phyloP scores from a whole-genome alignment of 805 yeast species.

The Priceomyces melissophilus region DNA sequence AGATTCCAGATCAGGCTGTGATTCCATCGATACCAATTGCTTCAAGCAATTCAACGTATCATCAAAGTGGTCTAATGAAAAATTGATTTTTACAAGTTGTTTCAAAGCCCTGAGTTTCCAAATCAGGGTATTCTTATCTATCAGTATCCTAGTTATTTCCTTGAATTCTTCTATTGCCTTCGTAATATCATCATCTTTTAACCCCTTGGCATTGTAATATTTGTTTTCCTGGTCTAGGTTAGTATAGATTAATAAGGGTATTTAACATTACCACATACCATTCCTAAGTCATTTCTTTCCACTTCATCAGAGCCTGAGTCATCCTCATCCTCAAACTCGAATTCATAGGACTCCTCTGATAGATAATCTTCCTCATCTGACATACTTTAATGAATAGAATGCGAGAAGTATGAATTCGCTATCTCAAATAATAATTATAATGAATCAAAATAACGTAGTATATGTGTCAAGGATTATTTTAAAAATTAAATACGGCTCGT shows the following conservation, averaged over 20 bases:
- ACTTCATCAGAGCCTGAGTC: constrained; percentile 27
- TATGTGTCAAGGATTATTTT: background rate
- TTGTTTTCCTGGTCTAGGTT: constrained; percentile 21
- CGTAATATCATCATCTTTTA: constrained; percentile 29
- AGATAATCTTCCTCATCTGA: constrained; percentile 35
- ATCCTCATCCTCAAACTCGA: constrained; percentile 36
- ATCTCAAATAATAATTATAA: no score
- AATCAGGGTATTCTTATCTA: constrained; percentile 15
- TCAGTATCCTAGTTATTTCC: constrained; percentile 10
- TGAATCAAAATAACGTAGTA: no score
- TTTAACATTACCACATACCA: constrained; percentile 9
- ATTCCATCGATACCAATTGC: constrained; percentile 19
- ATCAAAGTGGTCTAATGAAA: constrained; percentile 18
- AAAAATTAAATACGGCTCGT: constrained; percentile 25
- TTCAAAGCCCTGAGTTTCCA: constrained; percentile 41
- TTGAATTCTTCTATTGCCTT: constrained; percentile 22
- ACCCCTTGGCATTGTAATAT: constrained; percentile 36
- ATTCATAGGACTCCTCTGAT: constrained; percentile 40
- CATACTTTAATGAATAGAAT: constrained; percentile 15
- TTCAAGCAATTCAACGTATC: constrained; percentile 20
- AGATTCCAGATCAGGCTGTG: constrained; percentile 30
- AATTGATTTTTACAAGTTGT: constrained; percentile 38
- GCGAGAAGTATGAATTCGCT: no score
- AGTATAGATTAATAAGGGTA: constrained; percentile 1
- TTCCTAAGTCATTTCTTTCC: constrained; percentile 13